These are phyloP conservation scores for Alternaria panax DNA, from an alignment of 2,329 filamentous ascomycete genomes.

Conservation along the genomic window DNA sequence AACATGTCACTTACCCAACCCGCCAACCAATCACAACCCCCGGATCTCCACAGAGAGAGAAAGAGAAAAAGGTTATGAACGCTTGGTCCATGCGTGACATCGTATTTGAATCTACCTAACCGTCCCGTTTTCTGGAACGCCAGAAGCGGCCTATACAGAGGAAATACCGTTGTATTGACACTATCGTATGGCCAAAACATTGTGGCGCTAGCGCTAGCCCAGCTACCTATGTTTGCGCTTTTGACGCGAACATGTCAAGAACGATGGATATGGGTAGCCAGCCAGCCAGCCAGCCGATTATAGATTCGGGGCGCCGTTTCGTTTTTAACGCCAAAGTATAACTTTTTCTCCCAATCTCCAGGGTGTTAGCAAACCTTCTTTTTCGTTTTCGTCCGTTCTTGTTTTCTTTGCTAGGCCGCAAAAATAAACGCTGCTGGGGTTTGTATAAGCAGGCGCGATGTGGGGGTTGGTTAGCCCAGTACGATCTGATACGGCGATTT, in stretches of 20 bases:
- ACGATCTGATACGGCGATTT: constrained; percentile 1
- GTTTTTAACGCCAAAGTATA: not conserved
- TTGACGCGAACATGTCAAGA: not conserved
- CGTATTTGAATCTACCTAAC: no score
- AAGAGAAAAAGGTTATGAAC: not conserved
- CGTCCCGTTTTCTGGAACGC: not conserved
- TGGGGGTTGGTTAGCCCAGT: not conserved
- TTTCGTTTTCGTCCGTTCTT: not conserved
- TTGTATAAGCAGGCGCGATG: not conserved
- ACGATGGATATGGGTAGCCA: not conserved
- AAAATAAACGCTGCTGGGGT: not conserved
- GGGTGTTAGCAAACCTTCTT: not conserved
- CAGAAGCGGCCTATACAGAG: not conserved
- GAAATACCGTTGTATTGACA: not conserved
- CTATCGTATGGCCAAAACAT: not conserved
- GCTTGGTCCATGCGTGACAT: not conserved
- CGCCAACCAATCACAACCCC: not conserved
- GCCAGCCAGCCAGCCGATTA: not conserved
- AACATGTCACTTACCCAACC: not conserved
- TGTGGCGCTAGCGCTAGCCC: not conserved
- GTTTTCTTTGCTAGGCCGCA: not conserved
- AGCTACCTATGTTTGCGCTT: not conserved
- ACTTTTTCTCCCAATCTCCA: not conserved
- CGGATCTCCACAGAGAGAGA: not conserved
- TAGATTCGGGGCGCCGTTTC: not conserved